Base-by-base conservation (phyloP, 805 yeast species). In the Candida khao-thaluensis region DNA sequence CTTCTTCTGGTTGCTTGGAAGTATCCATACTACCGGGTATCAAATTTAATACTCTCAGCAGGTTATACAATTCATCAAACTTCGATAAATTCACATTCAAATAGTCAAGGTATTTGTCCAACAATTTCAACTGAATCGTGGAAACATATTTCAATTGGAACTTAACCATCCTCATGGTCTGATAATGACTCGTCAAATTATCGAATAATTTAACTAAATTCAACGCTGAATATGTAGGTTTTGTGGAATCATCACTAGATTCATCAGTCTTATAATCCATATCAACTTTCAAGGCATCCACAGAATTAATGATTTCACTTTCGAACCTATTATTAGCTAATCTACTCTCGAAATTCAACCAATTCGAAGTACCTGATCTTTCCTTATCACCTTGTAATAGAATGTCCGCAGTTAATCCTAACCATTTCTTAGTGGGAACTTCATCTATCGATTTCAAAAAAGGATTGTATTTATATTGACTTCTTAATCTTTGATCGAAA, bases 151-250 rank as follows among this genome's bases (percentile, higher is more conserved):
- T 70, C 40, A 79, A 62, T 44, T 81, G 80, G 46, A 69, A 76
- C 31, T 72, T 72, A 12, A 74, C 71, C 17, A 71, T 57, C 17
- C 68, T 67, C 44, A 80, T 65, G 17, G 79, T 66, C 25, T 64
- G 64, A 58, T 79, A 79, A 44, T 76, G 79, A 11, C 65, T 64
- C 2, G 81, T 78, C 38, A 81, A 66, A 32, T 74, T 73, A 45
- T 79, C 78, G 16, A 84, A 58, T 29, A 85, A 56, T 48, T 79
- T 79, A 30, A 69, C 69, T 43, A 84, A 55, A 35, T 77, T 74
- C 26, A 72, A 64, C 0, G 89, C 78, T 1, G 87, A 76, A 44
- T 73, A 73, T 0, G 88, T 82, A 0, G 91, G 89, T 35, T 57
- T 61, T 21, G 11, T 12, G 14, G 17, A 14, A 18, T 18, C 23